Evolutionary conservation across 306 rosid species (phyloP).

Genomic region (Vigna unguiculata): DNA sequence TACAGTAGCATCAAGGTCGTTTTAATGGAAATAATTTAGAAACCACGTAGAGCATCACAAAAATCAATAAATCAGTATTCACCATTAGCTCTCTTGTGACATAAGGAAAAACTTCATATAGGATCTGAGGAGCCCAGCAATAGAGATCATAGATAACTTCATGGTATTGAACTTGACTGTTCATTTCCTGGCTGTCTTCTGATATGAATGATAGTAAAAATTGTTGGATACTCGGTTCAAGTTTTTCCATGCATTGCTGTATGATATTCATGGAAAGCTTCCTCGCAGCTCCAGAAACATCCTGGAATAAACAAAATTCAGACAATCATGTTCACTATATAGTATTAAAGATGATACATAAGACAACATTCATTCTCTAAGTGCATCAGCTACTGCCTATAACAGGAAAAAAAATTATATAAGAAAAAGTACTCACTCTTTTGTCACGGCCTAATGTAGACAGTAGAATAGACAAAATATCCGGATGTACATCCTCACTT

Average conservation of each 20-base stretch:
- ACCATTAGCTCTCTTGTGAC: slow-evolving; percentile 91
- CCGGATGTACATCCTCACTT: slow-evolving; percentile 85
- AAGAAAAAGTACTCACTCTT: slow-evolving; percentile 63
- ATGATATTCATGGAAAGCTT: slow-evolving; percentile 89
- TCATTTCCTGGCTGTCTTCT: slow-evolving; percentile 68
- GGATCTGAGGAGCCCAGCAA: slow-evolving; percentile 81
- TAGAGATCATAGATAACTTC: slow-evolving; percentile 85
- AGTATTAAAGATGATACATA: slow-evolving; percentile 29
- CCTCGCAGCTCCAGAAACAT: slow-evolving; percentile 77
- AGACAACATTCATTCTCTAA: slow-evolving; percentile 16
- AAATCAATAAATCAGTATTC: slow-evolving; percentile 45
- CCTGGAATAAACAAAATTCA: slow-evolving; percentile 63
- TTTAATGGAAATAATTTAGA: slow-evolving; percentile 22
- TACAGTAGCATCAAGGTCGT: slow-evolving; percentile 21
- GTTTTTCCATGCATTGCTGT: slow-evolving; percentile 75
- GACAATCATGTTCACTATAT: slow-evolving; percentile 38
- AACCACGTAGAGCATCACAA: slow-evolving; percentile 30
- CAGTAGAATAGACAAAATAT: slow-evolving; percentile 69
- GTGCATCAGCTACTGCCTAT: slow-evolving; percentile 35
- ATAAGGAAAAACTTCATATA: slow-evolving; percentile 80
- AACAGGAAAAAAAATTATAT: slow-evolving; percentile 13
- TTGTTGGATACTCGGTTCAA: slow-evolving; percentile 79
- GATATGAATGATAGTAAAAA: slow-evolving; percentile 77
- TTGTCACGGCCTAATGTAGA: slow-evolving; percentile 76
- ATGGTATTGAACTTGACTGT: slow-evolving; percentile 71